Evolutionary conservation across 805 yeast genomes (phyloP).

Genomic region (Ogataea saltuana): DNA sequence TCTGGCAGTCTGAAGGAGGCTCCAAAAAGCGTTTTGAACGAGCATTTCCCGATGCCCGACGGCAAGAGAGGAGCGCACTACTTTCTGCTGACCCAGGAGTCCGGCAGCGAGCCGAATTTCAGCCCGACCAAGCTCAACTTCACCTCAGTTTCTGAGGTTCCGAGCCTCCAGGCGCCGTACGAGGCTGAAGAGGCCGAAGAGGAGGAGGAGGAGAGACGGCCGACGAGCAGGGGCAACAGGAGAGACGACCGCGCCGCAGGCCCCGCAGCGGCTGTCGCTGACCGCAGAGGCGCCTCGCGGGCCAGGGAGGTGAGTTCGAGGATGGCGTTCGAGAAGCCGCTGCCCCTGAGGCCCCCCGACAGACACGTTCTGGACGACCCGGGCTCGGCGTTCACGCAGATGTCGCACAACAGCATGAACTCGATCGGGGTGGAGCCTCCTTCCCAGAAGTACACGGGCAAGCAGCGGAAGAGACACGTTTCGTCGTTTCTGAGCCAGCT

Average conservation of each 20-base stretch:
- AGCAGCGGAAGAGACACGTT: slow-evolving; percentile 5
- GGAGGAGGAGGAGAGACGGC: not conserved
- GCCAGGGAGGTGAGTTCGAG: not conserved
- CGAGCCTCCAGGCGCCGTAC: slow-evolving; percentile 11
- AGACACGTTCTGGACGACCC: slow-evolving; percentile 2
- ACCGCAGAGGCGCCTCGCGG: not conserved
- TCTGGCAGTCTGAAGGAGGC: slow-evolving; percentile 6
- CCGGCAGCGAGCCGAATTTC: slow-evolving; percentile 9
- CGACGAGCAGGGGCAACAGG: no score
- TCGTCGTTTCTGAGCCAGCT: slow-evolving; percentile 12
- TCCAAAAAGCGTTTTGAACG: slow-evolving; percentile 3
- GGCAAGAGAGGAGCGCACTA: slow-evolving; percentile 12
- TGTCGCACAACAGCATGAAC: slow-evolving; percentile 3
- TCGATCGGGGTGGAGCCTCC: not conserved
- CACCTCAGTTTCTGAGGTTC: slow-evolving; percentile 12
- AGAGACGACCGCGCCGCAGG: no score
- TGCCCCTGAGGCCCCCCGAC: not conserved
- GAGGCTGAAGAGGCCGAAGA: slow-evolving; percentile 2
- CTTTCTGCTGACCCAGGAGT: slow-evolving; percentile 12
- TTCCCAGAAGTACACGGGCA: slow-evolving; percentile 1
- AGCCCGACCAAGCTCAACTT: slow-evolving; percentile 15
- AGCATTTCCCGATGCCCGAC: slow-evolving; percentile 13
- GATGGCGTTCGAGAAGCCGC: not conserved
- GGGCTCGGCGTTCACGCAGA: slow-evolving; percentile 3
- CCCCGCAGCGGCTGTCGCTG: no score